Percentiles rank a stretch among this genome's conserved stretches.
Conservation (phyloP, 2,329 filamentous ascomycete genomes). For the Chaetomium sp. region DNA sequence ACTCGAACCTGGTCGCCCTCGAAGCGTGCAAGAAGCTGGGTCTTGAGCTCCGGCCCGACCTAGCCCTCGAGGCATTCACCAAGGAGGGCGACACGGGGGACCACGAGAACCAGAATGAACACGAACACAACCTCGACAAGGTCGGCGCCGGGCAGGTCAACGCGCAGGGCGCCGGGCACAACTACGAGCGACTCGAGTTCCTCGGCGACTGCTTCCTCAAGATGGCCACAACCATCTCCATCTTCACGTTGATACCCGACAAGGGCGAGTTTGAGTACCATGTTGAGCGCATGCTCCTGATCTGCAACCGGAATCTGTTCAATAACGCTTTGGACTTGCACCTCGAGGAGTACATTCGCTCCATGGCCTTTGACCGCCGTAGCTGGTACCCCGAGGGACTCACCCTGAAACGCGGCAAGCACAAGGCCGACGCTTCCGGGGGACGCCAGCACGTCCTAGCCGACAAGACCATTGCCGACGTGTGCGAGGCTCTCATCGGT, state of each 20-base stretch:
- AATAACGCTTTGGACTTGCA: slow-evolving; percentile 63
- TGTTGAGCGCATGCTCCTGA: slow-evolving; percentile 79
- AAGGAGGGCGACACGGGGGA: slow-evolving; percentile 65
- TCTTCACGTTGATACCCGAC: slow-evolving; percentile 70
- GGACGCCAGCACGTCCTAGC: slow-evolving; percentile 58
- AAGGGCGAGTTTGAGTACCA: slow-evolving; percentile 83
- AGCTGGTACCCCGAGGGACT: slow-evolving; percentile 85
- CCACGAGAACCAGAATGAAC: too few species aligned
- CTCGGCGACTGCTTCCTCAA: slow-evolving; percentile 92
- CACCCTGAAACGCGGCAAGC: slow-evolving; percentile 65
- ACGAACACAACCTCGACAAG: slow-evolving; percentile 58
- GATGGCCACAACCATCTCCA: slow-evolving; percentile 85
- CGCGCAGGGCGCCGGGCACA: slow-evolving; percentile 73
- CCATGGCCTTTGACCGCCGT: slow-evolving; percentile 71
- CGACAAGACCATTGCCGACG: slow-evolving; percentile 89
- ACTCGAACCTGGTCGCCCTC: slow-evolving; percentile 70
- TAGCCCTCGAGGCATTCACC: slow-evolving; percentile 84
- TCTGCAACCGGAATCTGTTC: slow-evolving; percentile 89
- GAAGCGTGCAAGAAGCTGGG: slow-evolving; percentile 65
- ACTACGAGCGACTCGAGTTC: slow-evolving; percentile 92
- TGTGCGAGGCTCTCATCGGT: slow-evolving; percentile 90
- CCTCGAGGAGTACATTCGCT: slow-evolving; percentile 70
- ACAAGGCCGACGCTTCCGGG: slow-evolving; percentile 37
- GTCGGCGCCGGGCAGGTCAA: slow-evolving; percentile 61
- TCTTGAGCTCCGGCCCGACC: slow-evolving; percentile 54